Evolutionary conservation across 306 rosid species (phyloP).

Genomic region (Prunus fruticosa): DNA sequence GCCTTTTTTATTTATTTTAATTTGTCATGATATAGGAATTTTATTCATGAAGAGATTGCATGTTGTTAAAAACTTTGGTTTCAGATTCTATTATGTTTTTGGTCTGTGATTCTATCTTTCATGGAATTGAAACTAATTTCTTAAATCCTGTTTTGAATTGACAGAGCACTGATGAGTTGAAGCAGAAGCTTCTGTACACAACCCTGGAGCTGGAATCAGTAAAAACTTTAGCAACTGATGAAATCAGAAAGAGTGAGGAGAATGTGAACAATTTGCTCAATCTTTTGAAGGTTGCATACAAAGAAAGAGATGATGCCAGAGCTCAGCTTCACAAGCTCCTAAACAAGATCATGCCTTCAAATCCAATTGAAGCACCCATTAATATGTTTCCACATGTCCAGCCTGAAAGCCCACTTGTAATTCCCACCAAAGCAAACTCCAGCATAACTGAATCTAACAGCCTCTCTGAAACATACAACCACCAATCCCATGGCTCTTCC

Average conservation of each 20-base stretch:
- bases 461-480: constrained; percentile 44
- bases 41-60: background rate
- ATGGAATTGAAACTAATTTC: background rate
- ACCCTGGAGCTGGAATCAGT: constrained; percentile 39
- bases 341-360: constrained; percentile 24
- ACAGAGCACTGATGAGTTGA: constrained; percentile 52
- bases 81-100: background rate
- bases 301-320: constrained; percentile 70
- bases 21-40: background rate
- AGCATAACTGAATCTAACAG: constrained; percentile 50
- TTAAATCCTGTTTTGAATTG: constrained; percentile 14
- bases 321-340: constrained; percentile 40
- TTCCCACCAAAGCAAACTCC: constrained; percentile 59
- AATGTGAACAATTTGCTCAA: constrained; percentile 25
- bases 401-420: constrained; percentile 31
- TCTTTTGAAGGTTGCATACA: constrained; percentile 35
- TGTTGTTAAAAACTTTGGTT: background rate
- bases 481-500: constrained; percentile 52
- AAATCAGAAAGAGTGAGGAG: constrained; percentile 38
- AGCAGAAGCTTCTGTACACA: constrained; percentile 36
- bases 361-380: constrained; percentile 23
- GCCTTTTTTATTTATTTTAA: background rate
- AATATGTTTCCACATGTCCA: constrained; percentile 15
- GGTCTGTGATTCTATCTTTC: background rate
- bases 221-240: constrained; percentile 35